A percentile compares a stretch with the other conserved stretches of the same genome.
Conservation (phyloP, 176 grass and related monocot species). For the Aegilops bicornis region DNA sequence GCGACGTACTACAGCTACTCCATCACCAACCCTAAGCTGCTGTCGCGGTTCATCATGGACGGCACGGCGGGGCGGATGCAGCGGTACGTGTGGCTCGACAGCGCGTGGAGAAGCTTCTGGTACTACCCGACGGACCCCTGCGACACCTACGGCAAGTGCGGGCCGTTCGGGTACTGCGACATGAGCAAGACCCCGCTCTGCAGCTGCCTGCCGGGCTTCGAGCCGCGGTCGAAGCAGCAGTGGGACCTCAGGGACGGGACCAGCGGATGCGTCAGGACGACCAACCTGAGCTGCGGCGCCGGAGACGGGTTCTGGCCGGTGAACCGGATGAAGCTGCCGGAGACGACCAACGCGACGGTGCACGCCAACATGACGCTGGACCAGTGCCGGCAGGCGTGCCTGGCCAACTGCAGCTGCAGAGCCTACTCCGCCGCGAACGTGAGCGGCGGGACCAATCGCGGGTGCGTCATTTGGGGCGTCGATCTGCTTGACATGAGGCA, state of each 20-base stretch:
- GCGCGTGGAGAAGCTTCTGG: slow-evolving; percentile 42
- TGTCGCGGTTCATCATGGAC: not conserved
- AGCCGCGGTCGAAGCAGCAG: slow-evolving; percentile 28
- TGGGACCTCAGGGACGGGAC: slow-evolving; percentile 34
- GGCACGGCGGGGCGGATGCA: not conserved
- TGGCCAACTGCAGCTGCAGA: too few relatives aligned
- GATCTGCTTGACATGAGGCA: too few relatives aligned
- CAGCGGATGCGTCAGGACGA: not conserved
- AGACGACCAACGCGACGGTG: too few relatives aligned
- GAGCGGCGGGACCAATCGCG: too few relatives aligned
- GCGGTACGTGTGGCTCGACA: slow-evolving; percentile 23
- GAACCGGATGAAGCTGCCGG: too few relatives aligned
- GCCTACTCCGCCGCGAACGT: too few relatives aligned
- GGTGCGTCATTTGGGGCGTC: too few relatives aligned
- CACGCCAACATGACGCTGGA: too few relatives aligned
- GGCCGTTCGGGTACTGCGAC: slow-evolving; percentile 53
- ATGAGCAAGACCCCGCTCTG: not conserved
- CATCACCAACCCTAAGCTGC: not conserved
- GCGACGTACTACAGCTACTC: slow-evolving; percentile 49
- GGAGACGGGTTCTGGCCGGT: too few relatives aligned
- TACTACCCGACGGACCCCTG: slow-evolving; percentile 46
- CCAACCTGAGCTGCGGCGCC: too few relatives aligned
- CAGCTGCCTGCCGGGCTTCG: slow-evolving; percentile 47
- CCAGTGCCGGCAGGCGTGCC: too few relatives aligned
- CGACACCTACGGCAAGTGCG: slow-evolving; percentile 44